A percentile compares a stretch with the other conserved stretches of the same genome.
phyloP scores from a whole-genome alignment of 257 asterid species.

The Apocynum venetum region DNA sequence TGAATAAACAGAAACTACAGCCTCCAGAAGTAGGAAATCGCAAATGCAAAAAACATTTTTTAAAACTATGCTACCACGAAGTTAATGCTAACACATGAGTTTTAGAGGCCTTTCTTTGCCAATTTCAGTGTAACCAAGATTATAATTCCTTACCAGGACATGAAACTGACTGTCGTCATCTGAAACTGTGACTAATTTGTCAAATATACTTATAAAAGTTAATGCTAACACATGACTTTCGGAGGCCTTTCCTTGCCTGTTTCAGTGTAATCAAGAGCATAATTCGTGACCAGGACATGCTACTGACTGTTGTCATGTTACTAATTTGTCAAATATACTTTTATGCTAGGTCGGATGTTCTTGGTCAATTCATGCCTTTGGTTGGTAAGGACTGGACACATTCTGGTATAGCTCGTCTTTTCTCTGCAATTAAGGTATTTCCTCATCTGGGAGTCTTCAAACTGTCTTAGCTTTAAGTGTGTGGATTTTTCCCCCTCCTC shows the following conservation, averaged over 20 bases:
- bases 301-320: background rate
- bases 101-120: background rate
- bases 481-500: background rate
- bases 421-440: slow-evolving; percentile 92
- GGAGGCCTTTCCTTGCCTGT: background rate
- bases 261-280: background rate
- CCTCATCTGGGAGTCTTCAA: slow-evolving; percentile 9
- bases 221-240: background rate
- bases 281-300: background rate
- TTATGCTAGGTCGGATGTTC: slow-evolving; percentile 91
- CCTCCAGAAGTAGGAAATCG: background rate
- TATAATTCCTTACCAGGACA: background rate
- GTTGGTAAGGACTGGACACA: slow-evolving; percentile 99
- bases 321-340: slow-evolving; percentile 12
- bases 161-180: background rate
- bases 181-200: background rate
- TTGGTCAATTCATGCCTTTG: slow-evolving; percentile 98
- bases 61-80: background rate
- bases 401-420: slow-evolving; percentile 94
- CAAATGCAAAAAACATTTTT: background rate
- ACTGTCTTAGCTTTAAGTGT: slow-evolving; percentile 8
- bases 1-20: background rate
- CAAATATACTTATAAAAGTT: slow-evolving; percentile 12
- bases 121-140: background rate
- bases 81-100: background rate